Base-by-base conservation (phyloP, 108 stramenopile species). In the Cyclotella choctawhatcheeana region DNA sequence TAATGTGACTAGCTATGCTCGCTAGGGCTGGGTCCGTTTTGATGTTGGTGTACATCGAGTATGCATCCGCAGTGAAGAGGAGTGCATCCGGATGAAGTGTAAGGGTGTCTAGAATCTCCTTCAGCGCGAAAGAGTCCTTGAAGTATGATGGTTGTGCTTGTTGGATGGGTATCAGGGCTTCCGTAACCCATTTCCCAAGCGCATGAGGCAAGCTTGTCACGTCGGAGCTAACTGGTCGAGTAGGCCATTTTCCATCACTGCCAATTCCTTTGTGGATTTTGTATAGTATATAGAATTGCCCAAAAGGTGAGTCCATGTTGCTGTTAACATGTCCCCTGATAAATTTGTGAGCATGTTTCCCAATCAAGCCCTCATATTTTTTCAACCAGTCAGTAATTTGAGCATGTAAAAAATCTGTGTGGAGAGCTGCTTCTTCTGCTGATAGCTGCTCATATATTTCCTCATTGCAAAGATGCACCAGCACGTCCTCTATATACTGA, bases 41-140 rank as follows among this genome's bases (percentile, higher is more conserved):
- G 18, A 50, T 50, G 17, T 50, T 50, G 48, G 48, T 50, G 48
- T 50, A 50, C 75, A 76, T 76, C 17, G 40, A 27, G 1, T 16
- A 24, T 0, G 74, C 74, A 25, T 76, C 67, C 2, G 27, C 25
- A 0, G 56, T 48, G 22, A 76, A 76, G 5, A 76, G 8, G 2
- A 25, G 16, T 17, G 40, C 67, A 18, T 76, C 69, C 1, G 72
- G 65, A 1, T 60, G 71, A 1, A 72, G 52, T 31, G 12, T 2
- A 3, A 65, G 14, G 27, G 29, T 18, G 31, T 48, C 30, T 16
- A 51, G 16, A 17, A 30, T 18, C 13, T 8, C n/a, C 20, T 50
- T 33, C 3, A 65, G 29, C 14, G 47, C 64, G 32, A 20, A 51
- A n/a, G 40, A 17, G 44, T 51, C 64, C 29, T 37, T 10, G 17